A percentile compares a stretch with the other conserved stretches of the same genome.
phyloP scores from a whole-genome alignment of 2,329 filamentous ascomycete genomes.

The Bipolaris cookei region DNA sequence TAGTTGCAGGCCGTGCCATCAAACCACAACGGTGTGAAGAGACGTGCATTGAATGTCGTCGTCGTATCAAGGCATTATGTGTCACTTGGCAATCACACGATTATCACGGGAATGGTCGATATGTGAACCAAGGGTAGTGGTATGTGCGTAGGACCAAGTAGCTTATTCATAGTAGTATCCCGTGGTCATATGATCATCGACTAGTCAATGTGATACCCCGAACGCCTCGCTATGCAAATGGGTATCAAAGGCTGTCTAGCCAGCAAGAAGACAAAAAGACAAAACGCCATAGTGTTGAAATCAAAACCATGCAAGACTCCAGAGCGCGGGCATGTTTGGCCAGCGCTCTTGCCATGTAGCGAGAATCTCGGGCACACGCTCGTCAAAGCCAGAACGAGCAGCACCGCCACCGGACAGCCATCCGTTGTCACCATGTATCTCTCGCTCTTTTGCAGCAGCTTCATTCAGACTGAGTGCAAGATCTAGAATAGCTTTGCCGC shows the following conservation, averaged over 20 bases:
- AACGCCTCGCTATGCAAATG: constrained; percentile 36
- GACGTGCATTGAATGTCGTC: neutral
- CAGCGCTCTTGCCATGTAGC: constrained; percentile 94
- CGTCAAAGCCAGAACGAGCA: constrained; percentile 83
- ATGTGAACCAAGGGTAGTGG: neutral
- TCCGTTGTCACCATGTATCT: constrained; percentile 64
- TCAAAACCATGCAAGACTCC: constrained; percentile 94
- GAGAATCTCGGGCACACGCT: constrained; percentile 88
- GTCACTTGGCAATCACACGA: neutral
- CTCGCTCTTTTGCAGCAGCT: constrained; percentile 77
- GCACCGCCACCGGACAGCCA: constrained; percentile 68
- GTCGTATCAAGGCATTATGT: constrained; percentile 7
- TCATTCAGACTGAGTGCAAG: constrained; percentile 84
- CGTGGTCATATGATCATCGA: neutral
- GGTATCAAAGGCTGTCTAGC: constrained; percentile 25
- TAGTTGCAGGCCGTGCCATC: constrained; percentile 13
- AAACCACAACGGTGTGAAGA: constrained; percentile 7
- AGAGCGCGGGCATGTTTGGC: constrained; percentile 88
- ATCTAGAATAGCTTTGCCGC: constrained; percentile 89
- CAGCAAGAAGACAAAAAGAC: constrained; percentile 2
- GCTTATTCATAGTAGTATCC: constrained; percentile 3
- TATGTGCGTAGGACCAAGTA: neutral
- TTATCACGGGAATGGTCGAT: neutral
- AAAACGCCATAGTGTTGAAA: constrained; percentile 5
- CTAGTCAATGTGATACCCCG: neutral